phyloP scores from a whole-genome alignment of 768 basidiomycete genomes.

The Chalciporus pseudorubinellus region DNA sequence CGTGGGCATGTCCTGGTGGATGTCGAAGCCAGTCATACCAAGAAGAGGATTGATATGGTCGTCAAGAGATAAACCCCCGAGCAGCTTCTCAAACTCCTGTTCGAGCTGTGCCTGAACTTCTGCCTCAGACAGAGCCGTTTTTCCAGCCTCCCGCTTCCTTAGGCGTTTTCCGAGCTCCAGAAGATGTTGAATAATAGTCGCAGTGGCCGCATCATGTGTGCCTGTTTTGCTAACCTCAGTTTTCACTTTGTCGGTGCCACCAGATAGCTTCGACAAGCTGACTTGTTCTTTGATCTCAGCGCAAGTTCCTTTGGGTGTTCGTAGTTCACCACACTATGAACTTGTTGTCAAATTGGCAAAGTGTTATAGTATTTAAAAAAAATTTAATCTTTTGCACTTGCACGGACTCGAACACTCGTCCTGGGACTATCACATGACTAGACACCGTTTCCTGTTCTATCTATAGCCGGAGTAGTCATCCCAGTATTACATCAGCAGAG shows the following conservation, averaged over 20 bases:
- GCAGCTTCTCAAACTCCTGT: not conserved
- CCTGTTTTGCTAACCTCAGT: slow-evolving; percentile 37
- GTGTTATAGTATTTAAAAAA: too few species aligned
- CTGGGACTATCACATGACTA: too few species aligned
- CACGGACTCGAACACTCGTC: too few species aligned
- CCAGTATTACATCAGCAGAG: too few species aligned
- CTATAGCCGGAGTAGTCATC: too few species aligned
- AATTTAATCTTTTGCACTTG: too few species aligned
- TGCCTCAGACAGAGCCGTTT: not conserved
- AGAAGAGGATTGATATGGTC: slow-evolving; percentile 15
- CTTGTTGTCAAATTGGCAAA: not conserved
- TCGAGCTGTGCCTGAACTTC: not conserved
- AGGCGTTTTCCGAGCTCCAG: slow-evolving; percentile 28
- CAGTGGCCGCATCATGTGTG: slow-evolving; percentile 26
- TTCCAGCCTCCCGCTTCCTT: not conserved
- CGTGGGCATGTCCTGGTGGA: slow-evolving; percentile 30
- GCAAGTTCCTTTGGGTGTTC: slow-evolving; percentile 2
- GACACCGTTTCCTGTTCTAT: too few species aligned
- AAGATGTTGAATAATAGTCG: slow-evolving; percentile 30
- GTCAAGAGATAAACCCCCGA: slow-evolving; percentile 6
- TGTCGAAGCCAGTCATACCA: slow-evolving; percentile 15
- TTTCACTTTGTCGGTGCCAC: slow-evolving; percentile 12
- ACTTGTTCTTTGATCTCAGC: slow-evolving; percentile 7
- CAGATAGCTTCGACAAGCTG: not conserved
- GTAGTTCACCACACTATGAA: slow-evolving; percentile 5